Conservation (phyloP, 768 basidiomycete species). For the Multifurca ochricompacta region DNA sequence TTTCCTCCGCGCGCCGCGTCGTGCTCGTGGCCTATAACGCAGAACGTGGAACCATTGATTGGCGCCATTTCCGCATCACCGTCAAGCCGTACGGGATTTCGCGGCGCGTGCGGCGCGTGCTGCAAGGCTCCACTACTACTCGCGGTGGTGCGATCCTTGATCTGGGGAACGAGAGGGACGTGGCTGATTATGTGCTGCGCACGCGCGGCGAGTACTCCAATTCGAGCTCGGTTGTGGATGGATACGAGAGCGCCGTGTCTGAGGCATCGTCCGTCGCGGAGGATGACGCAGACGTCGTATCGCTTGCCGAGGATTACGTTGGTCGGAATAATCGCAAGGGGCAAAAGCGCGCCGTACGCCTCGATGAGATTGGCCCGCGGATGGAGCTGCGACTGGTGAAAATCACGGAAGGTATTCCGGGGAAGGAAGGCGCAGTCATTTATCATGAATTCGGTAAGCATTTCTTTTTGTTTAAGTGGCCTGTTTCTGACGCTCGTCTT, state of each 20-base stretch:
- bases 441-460: conserved; percentile 87
- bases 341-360: conserved; percentile 78
- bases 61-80: conserved; percentile 92
- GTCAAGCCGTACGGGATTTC: conserved; percentile 94
- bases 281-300: conserved; percentile 74
- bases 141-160: conserved; percentile 48
- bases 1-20: conserved; percentile 88
- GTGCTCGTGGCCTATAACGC: conserved; percentile 90
- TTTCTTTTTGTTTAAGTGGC: conserved; percentile 5
- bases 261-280: conserved; percentile 76
- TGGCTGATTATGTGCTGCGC: conserved; percentile 88
- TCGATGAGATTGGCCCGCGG: conserved; percentile 93
- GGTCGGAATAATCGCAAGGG: conserved; percentile 92
- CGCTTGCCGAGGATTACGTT: conserved; percentile 88
- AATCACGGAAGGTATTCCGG: conserved; percentile 89
- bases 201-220: conserved; percentile 27
- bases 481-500: neutral
- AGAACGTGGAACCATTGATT: conserved; percentile 78
- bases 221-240: conserved; percentile 44
- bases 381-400: conserved; percentile 92
- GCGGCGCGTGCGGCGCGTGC: conserved; percentile 77
- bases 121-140: conserved; percentile 51
- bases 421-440: conserved; percentile 87
- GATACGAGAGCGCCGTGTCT: conserved; percentile 64
- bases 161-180: conserved; percentile 84